Evolutionary conservation across 2,329 filamentous ascomycete species (phyloP).

Genomic region (Ciborinia camelliae): DNA sequence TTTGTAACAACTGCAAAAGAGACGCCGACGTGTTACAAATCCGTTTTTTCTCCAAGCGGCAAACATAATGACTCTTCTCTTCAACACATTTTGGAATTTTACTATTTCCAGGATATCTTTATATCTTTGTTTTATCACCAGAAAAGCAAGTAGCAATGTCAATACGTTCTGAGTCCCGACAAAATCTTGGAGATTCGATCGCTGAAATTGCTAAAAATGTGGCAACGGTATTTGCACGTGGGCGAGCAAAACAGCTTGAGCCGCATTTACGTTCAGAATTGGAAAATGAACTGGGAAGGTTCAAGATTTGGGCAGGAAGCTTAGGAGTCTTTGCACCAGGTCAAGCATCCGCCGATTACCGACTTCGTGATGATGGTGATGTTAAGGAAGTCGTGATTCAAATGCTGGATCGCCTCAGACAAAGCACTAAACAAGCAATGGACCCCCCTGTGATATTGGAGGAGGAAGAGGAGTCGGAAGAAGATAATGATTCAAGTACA

Average conservation of each 20-base stretch:
- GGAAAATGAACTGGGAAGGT: slow-evolving; percentile 5
- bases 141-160: background rate
- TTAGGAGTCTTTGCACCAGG: slow-evolving; percentile 5
- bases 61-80: background rate
- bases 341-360: slow-evolving; percentile 5
- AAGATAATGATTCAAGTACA: background rate
- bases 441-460: background rate
- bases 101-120: no score
- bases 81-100: background rate
- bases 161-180: background rate
- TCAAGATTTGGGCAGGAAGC: slow-evolving; percentile 10
- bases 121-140: background rate
- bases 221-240: slow-evolving; percentile 5
- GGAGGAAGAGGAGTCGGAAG: background rate
- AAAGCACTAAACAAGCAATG: slow-evolving; percentile 13
- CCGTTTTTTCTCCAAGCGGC: background rate
- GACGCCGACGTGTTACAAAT: background rate
- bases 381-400: slow-evolving; percentile 2
- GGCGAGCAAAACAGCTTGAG: slow-evolving; percentile 5
- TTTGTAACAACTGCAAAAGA: background rate
- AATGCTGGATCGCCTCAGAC: slow-evolving; percentile 7
- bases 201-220: slow-evolving; percentile 12
- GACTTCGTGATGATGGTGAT: slow-evolving; percentile 9
- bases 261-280: slow-evolving; percentile 11
- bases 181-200: background rate